Base-by-base conservation (phyloP, 2,329 filamentous ascomycete species). In the Bimuria novae-zelandiae region DNA sequence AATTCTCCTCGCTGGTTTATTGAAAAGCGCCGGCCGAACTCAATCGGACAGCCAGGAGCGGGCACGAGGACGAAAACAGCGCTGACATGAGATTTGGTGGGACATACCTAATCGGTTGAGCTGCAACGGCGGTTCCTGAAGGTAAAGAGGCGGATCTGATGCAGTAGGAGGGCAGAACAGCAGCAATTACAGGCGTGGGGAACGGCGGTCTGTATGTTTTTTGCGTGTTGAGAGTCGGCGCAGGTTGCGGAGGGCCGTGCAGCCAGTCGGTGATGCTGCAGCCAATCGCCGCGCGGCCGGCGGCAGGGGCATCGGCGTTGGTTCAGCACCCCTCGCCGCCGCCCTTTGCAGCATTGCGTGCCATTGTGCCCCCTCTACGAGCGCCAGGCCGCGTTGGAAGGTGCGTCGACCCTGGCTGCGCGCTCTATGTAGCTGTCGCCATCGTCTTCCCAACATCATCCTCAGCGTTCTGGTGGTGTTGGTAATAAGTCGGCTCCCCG, bases 181-280 rank as follows among this genome's bases (percentile, higher is more conserved):
- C 54, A 54, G 49, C 43, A 49, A 55, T 51, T 52, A 56, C 56
- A 54, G 60, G 51, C 56, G 53, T 57, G 57, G 59, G 52, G 57
- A 59, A 56, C 51, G 45, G 69, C 69, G 69, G 70, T 72, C 67
- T 71, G 67, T 51, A 59, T 69, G 63, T 68, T 72, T 71, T 70
- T 68, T 68, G 62, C 63, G 61, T 51, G 57, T 69, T 68, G 63
- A 65, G 65, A 65, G 56, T 57, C 59, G 54, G 56, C 59, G 52
- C 57, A 62, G 56, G 57, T 60, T 59, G 61, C 49, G 60, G 43
- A 30, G 54, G 49, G 25, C 46, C 35, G 36, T 51, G 53, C 53
- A 52, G 45, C 45, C 33, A 33, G 30, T 47, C 52, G 42, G 52
- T 37, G 43, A 25, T 47, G 49, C 45, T 30, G 27, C 45, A 49